phyloP scores from a whole-genome alignment of 352 stramenopile species.

The Phytophthora aleatoria region DNA sequence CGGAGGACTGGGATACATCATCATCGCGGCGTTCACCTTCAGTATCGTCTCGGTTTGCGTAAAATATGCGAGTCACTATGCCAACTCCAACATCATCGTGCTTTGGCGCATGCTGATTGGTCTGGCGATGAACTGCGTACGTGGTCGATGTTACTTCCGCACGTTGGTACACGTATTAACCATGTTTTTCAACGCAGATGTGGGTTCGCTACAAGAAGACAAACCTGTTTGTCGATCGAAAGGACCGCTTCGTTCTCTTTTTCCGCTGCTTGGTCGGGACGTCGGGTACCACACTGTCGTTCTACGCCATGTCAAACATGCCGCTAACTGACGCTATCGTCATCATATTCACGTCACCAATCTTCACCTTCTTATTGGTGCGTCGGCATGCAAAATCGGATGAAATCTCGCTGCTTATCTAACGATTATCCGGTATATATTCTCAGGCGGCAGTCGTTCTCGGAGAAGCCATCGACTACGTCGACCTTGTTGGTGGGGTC shows the following conservation, averaged over 20 bases:
- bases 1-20: conserved; percentile 45
- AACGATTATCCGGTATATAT: not conserved
- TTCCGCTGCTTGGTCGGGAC: conserved; percentile 57
- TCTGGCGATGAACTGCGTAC: conserved; percentile 50
- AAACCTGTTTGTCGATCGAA: conserved; percentile 37
- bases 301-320: conserved; percentile 72
- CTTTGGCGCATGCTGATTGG: conserved; percentile 63
- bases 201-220: conserved; percentile 41
- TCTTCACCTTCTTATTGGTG: conserved; percentile 65
- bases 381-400: not conserved
- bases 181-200: conserved; percentile 20
- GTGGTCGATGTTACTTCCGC: not conserved
- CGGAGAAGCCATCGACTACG: conserved; percentile 43
- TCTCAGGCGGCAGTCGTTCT: conserved; percentile 33
- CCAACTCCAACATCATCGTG: conserved; percentile 51
- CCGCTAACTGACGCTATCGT: conserved; percentile 65
- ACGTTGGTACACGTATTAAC: not conserved
- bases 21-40: conserved; percentile 56
- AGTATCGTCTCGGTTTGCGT: conserved; percentile 61
- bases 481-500: conserved; percentile 45
- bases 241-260: conserved; percentile 40
- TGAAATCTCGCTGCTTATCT: not conserved
- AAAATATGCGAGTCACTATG: conserved; percentile 50
- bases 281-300: conserved; percentile 42
- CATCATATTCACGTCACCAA: conserved; percentile 68